A percentile compares a stretch with the other conserved stretches of the same genome.
These are phyloP conservation scores for Xerocomellus chrysenteron DNA, from an alignment of 768 basidiomycete species.

Conservation along the genomic window DNA sequence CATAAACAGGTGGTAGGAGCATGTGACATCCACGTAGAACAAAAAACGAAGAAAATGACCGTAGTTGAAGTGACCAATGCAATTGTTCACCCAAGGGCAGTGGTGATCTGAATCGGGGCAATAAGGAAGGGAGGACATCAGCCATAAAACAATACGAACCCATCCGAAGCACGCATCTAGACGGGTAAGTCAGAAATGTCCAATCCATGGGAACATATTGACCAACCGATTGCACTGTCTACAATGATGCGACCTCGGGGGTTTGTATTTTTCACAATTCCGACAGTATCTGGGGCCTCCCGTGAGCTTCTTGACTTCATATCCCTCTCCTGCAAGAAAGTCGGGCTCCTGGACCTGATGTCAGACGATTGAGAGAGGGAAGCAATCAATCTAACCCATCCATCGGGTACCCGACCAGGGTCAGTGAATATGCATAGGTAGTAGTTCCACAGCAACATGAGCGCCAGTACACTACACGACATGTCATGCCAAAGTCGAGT, in stretches of 20 bases:
- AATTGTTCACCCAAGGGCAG: slow-evolving; percentile 93
- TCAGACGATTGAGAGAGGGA: slow-evolving; percentile 5
- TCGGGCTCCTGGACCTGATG: slow-evolving; percentile 58
- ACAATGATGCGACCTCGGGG: slow-evolving; percentile 92
- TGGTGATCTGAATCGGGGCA: slow-evolving; percentile 64
- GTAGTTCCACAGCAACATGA: slow-evolving; percentile 86
- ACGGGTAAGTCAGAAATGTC: slow-evolving; percentile 3
- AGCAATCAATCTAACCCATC: slow-evolving; percentile 57
- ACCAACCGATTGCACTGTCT: slow-evolving; percentile 77
- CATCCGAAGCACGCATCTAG: slow-evolving; percentile 86
- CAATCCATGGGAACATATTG: background rate
- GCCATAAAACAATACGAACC: slow-evolving; percentile 44
- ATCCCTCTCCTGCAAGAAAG: slow-evolving; percentile 59
- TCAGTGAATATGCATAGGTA: slow-evolving; percentile 78
- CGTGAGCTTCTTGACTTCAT: slow-evolving; percentile 89
- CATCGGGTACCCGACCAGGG: slow-evolving; percentile 77
- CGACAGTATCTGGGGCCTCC: slow-evolving; percentile 84
- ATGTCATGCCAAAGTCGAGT: slow-evolving; percentile 10
- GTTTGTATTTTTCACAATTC: slow-evolving; percentile 82
- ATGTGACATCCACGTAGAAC: slow-evolving; percentile 89
- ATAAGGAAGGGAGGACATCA: slow-evolving; percentile 3
- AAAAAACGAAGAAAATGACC: slow-evolving; percentile 89
- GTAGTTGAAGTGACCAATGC: slow-evolving; percentile 91
- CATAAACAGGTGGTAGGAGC: slow-evolving; percentile 86
- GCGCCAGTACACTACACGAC: slow-evolving; percentile 61